phyloP scores from a whole-genome alignment of 345 rosid genomes.

The Brassica napus region DNA sequence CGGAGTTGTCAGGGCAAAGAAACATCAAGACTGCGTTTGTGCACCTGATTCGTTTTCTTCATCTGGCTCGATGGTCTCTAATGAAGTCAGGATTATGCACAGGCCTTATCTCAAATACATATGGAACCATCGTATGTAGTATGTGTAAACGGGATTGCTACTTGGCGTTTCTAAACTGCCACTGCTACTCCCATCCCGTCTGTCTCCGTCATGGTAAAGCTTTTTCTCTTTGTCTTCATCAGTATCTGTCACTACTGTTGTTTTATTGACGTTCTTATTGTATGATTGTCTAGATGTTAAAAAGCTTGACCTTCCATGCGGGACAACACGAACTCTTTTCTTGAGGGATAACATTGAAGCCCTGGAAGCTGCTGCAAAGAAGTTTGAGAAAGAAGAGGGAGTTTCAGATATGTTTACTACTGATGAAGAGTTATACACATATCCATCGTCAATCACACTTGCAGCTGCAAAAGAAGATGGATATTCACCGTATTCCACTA shows the following conservation, averaged over 20 bases:
- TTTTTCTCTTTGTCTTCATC: slow-evolving; percentile 14
- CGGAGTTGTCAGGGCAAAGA: slow-evolving; percentile 57
- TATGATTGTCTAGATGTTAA: slow-evolving; percentile 52
- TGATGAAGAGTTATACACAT: slow-evolving; percentile 56
- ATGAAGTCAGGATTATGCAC: slow-evolving; percentile 68
- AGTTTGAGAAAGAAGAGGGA: slow-evolving; percentile 66
- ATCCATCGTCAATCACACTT: slow-evolving; percentile 49
- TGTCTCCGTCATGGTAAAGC: slow-evolving; percentile 86
- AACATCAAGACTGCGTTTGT: slow-evolving; percentile 71
- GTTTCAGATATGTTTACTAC: slow-evolving; percentile 36
- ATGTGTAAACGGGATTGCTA: slow-evolving; percentile 93
- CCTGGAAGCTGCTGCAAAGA: slow-evolving; percentile 85
- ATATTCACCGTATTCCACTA: slow-evolving; percentile 70
- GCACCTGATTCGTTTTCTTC: slow-evolving; percentile 78
- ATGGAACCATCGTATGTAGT: slow-evolving; percentile 78
- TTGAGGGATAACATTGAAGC: slow-evolving; percentile 69
- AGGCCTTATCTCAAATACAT: slow-evolving; percentile 49
- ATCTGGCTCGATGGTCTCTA: slow-evolving; percentile 73
- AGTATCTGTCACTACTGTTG: not conserved
- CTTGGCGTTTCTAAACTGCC: slow-evolving; percentile 75
- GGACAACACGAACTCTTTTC: slow-evolving; percentile 59
- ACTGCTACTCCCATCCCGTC: slow-evolving; percentile 62
- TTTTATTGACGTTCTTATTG: slow-evolving; percentile 7
- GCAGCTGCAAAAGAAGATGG: slow-evolving; percentile 47
- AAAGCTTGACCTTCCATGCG: slow-evolving; percentile 71